Conservation (phyloP, 2,329 filamentous ascomycete species). For the Xylariaceae sp. region DNA sequence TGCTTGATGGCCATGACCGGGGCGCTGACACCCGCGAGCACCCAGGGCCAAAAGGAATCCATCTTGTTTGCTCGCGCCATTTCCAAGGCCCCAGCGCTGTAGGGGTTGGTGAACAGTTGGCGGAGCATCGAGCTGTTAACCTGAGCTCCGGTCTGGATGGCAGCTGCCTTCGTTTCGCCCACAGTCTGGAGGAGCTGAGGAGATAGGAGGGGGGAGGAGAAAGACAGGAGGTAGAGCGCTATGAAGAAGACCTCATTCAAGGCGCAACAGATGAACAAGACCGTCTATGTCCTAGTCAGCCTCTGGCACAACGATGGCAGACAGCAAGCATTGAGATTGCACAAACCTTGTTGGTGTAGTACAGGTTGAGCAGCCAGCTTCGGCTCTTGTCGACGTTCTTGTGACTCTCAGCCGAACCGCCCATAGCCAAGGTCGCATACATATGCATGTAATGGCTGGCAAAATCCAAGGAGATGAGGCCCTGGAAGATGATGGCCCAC, state of each 20-base stretch:
- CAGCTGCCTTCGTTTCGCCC: slow-evolving; percentile 41
- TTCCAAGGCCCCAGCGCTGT: slow-evolving; percentile 87
- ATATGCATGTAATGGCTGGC: slow-evolving; percentile 99
- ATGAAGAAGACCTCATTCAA: slow-evolving; percentile 98
- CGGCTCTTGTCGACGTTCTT: slow-evolving; percentile 87
- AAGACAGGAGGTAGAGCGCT: slow-evolving; percentile 92
- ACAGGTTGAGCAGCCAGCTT: slow-evolving; percentile 85
- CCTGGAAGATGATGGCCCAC: slow-evolving; percentile 91
- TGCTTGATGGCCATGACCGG: slow-evolving; percentile 91
- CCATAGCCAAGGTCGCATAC: slow-evolving; percentile 90
- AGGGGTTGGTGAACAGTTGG: slow-evolving; percentile 78
- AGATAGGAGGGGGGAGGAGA: slow-evolving; percentile 82
- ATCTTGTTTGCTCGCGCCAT: slow-evolving; percentile 91
- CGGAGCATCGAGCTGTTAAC: slow-evolving; percentile 62
- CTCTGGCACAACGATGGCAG: neutral
- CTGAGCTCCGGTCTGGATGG: slow-evolving; percentile 59
- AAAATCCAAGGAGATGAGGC: slow-evolving; percentile 83
- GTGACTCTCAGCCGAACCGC: slow-evolving; percentile 71
- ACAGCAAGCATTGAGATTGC: neutral
- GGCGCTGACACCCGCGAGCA: slow-evolving; percentile 70
- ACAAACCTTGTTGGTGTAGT: slow-evolving; percentile 93
- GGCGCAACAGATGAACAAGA: slow-evolving; percentile 84
- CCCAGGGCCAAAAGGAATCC: slow-evolving; percentile 59
- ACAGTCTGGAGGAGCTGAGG: slow-evolving; percentile 68
- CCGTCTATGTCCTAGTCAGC: slow-evolving; percentile 48